These are phyloP conservation scores for Podospora comata DNA, from an alignment of 495 filamentous ascomycete species.

Conservation along the genomic window DNA sequence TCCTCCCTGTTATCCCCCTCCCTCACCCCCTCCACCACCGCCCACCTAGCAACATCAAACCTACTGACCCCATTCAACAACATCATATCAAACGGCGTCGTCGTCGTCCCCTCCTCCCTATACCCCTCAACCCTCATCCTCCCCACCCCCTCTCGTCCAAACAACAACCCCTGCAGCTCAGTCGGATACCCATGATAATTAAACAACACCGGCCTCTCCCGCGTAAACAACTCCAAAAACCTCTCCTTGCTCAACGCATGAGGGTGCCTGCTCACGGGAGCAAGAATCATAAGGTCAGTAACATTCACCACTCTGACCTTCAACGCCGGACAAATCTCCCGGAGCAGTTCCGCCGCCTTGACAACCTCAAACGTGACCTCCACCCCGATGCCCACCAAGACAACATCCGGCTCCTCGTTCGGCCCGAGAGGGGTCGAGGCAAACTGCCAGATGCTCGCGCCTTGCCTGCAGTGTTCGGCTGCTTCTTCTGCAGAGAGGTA, in stretches of 20 bases:
- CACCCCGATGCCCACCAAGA: conserved; percentile 66
- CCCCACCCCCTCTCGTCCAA: conserved; percentile 52
- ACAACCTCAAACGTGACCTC: conserved; percentile 71
- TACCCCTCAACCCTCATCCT: conserved; percentile 62
- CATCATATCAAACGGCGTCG: conserved; percentile 76
- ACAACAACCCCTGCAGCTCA: conserved; percentile 62
- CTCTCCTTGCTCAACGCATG: conserved; percentile 54
- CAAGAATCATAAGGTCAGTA: conserved; percentile 69
- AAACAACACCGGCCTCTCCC: conserved; percentile 57
- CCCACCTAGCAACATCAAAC: conserved; percentile 60
- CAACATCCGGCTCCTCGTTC: conserved; percentile 55
- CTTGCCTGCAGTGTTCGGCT: conserved; percentile 60
- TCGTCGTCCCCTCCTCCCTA: conserved; percentile 67
- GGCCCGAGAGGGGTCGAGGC: conserved; percentile 32
- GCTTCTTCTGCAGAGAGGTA: conserved; percentile 66
- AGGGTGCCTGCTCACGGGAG: conserved; percentile 57
- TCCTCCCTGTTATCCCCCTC: conserved; percentile 43
- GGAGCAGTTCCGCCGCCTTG: conserved; percentile 58
- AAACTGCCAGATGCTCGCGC: conserved; percentile 65
- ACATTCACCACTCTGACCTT: conserved; percentile 67
- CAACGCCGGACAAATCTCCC: conserved; percentile 50
- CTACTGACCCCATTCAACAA: conserved; percentile 60
- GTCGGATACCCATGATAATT: conserved; percentile 70
- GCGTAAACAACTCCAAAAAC: conserved; percentile 62
- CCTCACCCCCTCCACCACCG: conserved; percentile 35